Evolutionary conservation across 2,329 filamentous ascomycete genomes (phyloP).

Genomic region (Didymella pinodella): DNA sequence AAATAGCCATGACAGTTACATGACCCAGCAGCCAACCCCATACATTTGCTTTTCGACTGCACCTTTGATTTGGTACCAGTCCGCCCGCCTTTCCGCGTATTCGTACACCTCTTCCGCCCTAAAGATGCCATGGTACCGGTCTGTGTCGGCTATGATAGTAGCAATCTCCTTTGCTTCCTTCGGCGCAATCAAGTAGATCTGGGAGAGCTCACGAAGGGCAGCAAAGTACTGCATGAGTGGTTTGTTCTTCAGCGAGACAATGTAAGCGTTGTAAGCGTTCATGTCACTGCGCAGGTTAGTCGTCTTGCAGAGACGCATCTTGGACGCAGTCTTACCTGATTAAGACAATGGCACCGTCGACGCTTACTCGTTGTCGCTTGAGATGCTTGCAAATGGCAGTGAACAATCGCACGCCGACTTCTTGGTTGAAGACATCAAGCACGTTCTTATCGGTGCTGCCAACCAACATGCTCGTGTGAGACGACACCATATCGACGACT

Average conservation of each 20-base stretch:
- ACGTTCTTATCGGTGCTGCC: constrained; percentile 98
- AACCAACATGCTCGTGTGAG: constrained; percentile 90
- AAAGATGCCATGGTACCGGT: constrained; percentile 91
- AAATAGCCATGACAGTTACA: constrained; percentile 62
- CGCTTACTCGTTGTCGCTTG: constrained; percentile 91
- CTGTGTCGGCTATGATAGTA: constrained; percentile 88
- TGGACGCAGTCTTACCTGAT: constrained; percentile 65
- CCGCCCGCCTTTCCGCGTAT: constrained; percentile 90
- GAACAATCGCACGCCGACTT: constrained; percentile 93
- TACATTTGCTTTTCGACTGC: constrained; percentile 98
- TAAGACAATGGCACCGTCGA: constrained; percentile 86
- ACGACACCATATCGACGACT: constrained; percentile 84
- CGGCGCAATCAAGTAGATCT: constrained; percentile 92
- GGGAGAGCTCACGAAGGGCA: constrained; percentile 87
- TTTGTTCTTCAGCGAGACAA: constrained; percentile 80
- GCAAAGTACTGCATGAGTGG: constrained; percentile 90
- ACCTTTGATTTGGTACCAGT: constrained; percentile 91
- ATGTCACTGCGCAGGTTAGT: constrained; percentile 71
- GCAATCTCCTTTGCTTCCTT: constrained; percentile 93
- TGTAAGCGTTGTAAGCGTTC: constrained; percentile 89
- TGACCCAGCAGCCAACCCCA: constrained; percentile 84
- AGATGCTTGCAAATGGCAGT: constrained; percentile 94
- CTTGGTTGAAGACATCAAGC: constrained; percentile 97
- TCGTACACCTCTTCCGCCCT: constrained; percentile 96
- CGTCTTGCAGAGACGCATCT: background rate